phyloP scores from a whole-genome alignment of 2,329 filamentous ascomycete species.

The Trichoderma koningiopsis region DNA sequence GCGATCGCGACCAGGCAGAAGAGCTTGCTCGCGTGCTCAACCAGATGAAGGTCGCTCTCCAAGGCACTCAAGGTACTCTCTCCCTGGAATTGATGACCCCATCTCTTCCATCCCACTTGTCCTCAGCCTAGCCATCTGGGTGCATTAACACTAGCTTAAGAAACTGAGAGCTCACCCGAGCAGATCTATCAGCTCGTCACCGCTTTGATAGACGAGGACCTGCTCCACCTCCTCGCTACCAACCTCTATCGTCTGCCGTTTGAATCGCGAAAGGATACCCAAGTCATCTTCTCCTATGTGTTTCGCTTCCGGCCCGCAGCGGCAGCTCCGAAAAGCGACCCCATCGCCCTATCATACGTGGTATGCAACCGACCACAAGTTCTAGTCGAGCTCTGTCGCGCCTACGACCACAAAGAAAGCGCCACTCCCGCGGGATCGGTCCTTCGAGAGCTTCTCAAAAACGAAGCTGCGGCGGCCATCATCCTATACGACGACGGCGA shows the following conservation, averaged over 20 bases:
- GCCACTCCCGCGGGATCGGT: conserved; percentile 90
- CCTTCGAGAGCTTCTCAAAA: conserved; percentile 83
- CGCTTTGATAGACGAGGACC: conserved; percentile 83
- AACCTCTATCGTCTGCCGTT: conserved; percentile 87
- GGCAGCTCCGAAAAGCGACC: conserved; percentile 69
- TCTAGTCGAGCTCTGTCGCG: conserved; percentile 82
- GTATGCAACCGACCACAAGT: conserved; percentile 85
- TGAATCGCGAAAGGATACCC: conserved; percentile 92
- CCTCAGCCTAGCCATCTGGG: conserved; percentile 12
- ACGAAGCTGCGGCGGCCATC: conserved; percentile 85
- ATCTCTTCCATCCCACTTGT: conserved; percentile 5
- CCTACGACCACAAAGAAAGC: conserved; percentile 88
- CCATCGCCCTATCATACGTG: conserved; percentile 84
- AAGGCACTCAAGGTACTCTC: conserved; percentile 82
- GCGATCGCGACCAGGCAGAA: conserved; percentile 63
- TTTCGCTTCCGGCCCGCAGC: conserved; percentile 82
- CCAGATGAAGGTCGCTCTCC: conserved; percentile 90
- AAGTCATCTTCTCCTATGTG: conserved; percentile 93
- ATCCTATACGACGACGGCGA: conserved; percentile 90
- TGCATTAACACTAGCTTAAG: conserved; percentile 47
- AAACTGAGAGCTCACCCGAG: conserved; percentile 82
- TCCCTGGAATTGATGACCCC: not conserved
- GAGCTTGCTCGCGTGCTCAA: conserved; percentile 82
- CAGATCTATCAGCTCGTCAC: conserved; percentile 85
- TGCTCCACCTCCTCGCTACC: conserved; percentile 80